Evolutionary conservation across 192 early-diverging fungal genomes (phyloP).

Genomic region (Coemansia sp.): DNA sequence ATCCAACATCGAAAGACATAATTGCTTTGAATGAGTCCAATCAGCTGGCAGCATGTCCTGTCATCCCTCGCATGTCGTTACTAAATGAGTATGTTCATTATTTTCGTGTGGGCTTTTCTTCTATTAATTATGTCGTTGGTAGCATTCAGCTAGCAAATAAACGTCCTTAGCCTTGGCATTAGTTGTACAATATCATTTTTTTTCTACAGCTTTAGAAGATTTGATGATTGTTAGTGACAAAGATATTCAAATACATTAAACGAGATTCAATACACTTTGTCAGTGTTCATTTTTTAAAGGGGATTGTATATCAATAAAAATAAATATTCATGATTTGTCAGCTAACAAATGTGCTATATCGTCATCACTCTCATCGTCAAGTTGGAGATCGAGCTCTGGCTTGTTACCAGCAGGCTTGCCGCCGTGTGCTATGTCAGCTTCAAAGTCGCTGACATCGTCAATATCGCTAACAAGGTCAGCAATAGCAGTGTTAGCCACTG

Average conservation of each 20-base stretch:
- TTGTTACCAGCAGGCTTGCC: constrained; percentile 1
- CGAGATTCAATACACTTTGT: not conserved
- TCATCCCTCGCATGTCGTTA: too few relatives aligned
- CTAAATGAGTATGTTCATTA: too few relatives aligned
- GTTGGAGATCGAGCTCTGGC: constrained; percentile 34
- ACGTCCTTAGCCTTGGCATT: too few relatives aligned
- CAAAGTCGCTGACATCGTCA: constrained; percentile 12
- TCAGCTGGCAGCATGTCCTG: too few relatives aligned
- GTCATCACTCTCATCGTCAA: constrained; percentile 42
- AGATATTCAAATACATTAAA: not conserved
- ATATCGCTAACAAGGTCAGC: constrained; percentile 2
- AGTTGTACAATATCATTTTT: too few relatives aligned
- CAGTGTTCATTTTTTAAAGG: not conserved
- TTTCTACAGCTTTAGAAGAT: too few relatives aligned
- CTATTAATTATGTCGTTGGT: too few relatives aligned
- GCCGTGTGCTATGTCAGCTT: not conserved
- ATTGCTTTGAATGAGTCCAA: too few relatives aligned
- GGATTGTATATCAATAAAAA: not conserved
- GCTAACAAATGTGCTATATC: constrained; percentile 34
- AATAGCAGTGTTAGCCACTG: not conserved
- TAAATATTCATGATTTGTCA: not conserved
- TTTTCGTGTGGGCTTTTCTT: too few relatives aligned
- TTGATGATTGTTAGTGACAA: too few relatives aligned
- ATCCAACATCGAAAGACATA: too few relatives aligned
- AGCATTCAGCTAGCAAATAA: too few relatives aligned